Evolutionary conservation across 2,329 filamentous ascomycete genomes (phyloP).

Genomic region (Penicillium freii): DNA sequence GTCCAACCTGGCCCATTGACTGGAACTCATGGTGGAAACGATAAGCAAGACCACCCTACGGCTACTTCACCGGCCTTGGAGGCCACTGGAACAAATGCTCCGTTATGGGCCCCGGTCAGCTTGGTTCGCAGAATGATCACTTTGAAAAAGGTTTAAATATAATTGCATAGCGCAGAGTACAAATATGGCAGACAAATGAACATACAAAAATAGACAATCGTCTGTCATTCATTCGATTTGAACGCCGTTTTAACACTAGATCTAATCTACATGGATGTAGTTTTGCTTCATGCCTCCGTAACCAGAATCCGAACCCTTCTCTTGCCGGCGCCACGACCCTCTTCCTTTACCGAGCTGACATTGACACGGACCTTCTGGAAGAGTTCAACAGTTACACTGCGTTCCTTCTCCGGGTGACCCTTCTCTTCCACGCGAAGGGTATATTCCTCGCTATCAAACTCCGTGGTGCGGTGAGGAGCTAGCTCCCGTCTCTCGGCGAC

Average conservation of each 20-base stretch:
- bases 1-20: slow-evolving; percentile 19
- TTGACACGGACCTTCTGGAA: slow-evolving; percentile 90
- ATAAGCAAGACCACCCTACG: slow-evolving; percentile 14
- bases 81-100: background rate
- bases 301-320: slow-evolving; percentile 57
- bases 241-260: slow-evolving; percentile 10
- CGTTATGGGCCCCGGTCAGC: slow-evolving; percentile 29
- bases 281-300: slow-evolving; percentile 27
- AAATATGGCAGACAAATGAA: background rate
- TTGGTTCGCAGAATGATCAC: slow-evolving; percentile 34
- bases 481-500: slow-evolving; percentile 35
- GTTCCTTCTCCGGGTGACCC: slow-evolving; percentile 41
- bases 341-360: slow-evolving; percentile 90
- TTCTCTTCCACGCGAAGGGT: slow-evolving; percentile 61
- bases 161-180: background rate
- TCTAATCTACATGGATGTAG: slow-evolving; percentile 14
- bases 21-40: background rate
- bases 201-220: background rate
- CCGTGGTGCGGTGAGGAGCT: slow-evolving; percentile 61
- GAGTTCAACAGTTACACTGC: slow-evolving; percentile 64
- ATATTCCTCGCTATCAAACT: slow-evolving; percentile 85
- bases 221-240: slow-evolving; percentile 1
- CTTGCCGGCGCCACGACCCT: slow-evolving; percentile 79
- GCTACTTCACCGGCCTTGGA: slow-evolving; percentile 2
- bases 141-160: slow-evolving; percentile 29